phyloP scores from a whole-genome alignment of 2,329 filamentous ascomycete species.

The Xylariales sp. region DNA sequence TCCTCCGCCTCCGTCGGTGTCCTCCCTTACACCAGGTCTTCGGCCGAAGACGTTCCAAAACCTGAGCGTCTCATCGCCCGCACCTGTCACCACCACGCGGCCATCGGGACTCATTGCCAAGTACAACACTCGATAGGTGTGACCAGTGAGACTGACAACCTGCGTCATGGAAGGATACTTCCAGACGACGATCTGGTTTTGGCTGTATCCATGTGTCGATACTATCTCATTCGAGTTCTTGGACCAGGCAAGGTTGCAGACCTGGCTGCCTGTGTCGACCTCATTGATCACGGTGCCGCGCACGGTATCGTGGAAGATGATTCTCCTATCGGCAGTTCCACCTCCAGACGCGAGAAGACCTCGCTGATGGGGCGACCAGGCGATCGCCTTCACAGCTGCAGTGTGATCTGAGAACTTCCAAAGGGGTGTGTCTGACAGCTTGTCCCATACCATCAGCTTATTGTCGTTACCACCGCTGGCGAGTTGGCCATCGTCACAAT shows the following conservation, averaged over 20 bases:
- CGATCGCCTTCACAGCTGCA: slow-evolving; percentile 94
- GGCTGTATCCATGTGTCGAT: slow-evolving; percentile 92
- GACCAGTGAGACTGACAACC: slow-evolving; percentile 88
- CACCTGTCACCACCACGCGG: slow-evolving; percentile 87
- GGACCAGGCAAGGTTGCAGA: slow-evolving; percentile 97
- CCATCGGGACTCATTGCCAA: slow-evolving; percentile 97
- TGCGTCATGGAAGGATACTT: slow-evolving; percentile 99
- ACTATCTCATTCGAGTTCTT: slow-evolving; percentile 98
- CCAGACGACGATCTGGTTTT: slow-evolving; percentile 99
- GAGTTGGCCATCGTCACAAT: slow-evolving; percentile 89
- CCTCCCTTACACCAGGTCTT: slow-evolving; percentile 67
- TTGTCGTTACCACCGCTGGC: slow-evolving; percentile 98
- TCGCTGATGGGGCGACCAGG: slow-evolving; percentile 95
- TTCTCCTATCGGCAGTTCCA: slow-evolving; percentile 90
- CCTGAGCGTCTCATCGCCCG: slow-evolving; percentile 89
- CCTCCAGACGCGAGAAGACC: slow-evolving; percentile 92
- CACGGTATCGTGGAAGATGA: slow-evolving; percentile 96
- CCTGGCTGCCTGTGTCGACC: slow-evolving; percentile 93
- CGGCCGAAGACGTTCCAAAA: slow-evolving; percentile 97
- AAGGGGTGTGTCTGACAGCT: slow-evolving; percentile 82
- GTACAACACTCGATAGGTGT: slow-evolving; percentile 94
- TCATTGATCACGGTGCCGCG: slow-evolving; percentile 79
- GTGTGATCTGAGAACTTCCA: slow-evolving; percentile 95
- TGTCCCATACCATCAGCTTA: slow-evolving; percentile 98
- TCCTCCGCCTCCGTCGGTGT: slow-evolving; percentile 55